These are phyloP conservation scores for Pseudopithomyces maydicus DNA, from an alignment of 2,329 filamentous ascomycete genomes.

Conservation along the genomic window DNA sequence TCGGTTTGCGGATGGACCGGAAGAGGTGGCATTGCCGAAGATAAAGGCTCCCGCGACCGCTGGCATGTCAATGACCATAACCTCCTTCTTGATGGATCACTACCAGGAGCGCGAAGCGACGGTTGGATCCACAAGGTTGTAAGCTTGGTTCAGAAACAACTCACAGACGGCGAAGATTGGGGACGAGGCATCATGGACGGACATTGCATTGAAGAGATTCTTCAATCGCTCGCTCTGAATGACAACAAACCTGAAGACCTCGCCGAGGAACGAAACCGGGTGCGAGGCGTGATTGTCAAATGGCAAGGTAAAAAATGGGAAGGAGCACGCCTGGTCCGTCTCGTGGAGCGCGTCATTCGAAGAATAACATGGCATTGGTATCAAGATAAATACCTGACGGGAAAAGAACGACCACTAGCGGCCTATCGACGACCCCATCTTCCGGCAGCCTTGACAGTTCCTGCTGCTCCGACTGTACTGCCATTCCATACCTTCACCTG, in stretches of 20 bases:
- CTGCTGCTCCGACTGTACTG: constrained; percentile 88
- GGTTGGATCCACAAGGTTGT: constrained; percentile 92
- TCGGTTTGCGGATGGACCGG: constrained; percentile 96
- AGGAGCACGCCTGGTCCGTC: constrained; percentile 79
- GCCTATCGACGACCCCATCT: constrained; percentile 75
- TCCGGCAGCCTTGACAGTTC: constrained; percentile 74
- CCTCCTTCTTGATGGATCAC: constrained; percentile 75
- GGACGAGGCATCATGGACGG: constrained; percentile 70
- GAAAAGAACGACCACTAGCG: constrained; percentile 59
- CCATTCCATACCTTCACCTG: constrained; percentile 99
- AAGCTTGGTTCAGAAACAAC: constrained; percentile 86
- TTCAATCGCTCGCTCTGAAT: constrained; percentile 53
- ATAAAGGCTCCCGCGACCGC: constrained; percentile 75
- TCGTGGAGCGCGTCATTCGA: constrained; percentile 83
- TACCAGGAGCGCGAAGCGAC: constrained; percentile 63
- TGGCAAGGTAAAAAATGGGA: constrained; percentile 83
- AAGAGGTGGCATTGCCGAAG: constrained; percentile 81
- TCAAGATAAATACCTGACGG: constrained; percentile 72
- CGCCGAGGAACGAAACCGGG: constrained; percentile 42
- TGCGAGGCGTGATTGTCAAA: constrained; percentile 44
- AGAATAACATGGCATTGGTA: constrained; percentile 86
- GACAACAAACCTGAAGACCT: constrained; percentile 36
- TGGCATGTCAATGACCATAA: constrained; percentile 92
- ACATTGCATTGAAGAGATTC: constrained; percentile 46
- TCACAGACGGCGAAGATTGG: constrained; percentile 85